Base-by-base conservation (phyloP, 2,329 filamentous ascomycete species). In the Aureobasidium melanogenum region DNA sequence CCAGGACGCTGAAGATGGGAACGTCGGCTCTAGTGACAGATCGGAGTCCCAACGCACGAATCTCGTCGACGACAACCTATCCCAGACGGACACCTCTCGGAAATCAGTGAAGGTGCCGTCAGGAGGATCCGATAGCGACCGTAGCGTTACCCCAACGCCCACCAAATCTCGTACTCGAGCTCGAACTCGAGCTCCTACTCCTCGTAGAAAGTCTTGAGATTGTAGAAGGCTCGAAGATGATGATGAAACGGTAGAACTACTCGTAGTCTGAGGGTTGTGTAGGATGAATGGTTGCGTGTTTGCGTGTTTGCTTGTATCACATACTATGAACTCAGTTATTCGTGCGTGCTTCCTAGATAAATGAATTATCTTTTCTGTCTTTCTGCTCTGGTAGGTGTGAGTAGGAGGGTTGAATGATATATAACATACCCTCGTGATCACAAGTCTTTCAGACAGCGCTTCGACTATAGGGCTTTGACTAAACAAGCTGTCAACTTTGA, bases 111-210 rank as follows among this genome's bases (percentile, higher is more conserved):
- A 50, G 12, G 47, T 32, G 47, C 47, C 47, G 47, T 50, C 26
- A 50, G 47, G 47, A 50, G 47, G 26, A 50, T 50, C 47, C 26
- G 19, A 50, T 34, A 50, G 47, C 47, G 47, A 50, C 12, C 47
- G 47, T 50, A 12, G 47, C 47, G 26, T 50, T 12, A 50, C 47
- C 47, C 47, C 26, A 4, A 50, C 47, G 2, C 47, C 47, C 12
- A 50, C 47, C 26, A 50, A 50, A 50, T 50, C 26, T 50, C 47
- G 47, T 50, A 50, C 47, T 50, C 47, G 47, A 50, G 47, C 47
- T 50, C 5, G 26, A 50, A 50, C 47, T 50, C 26, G 47, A 32
- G 19, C 47, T 28, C 47, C 47, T 50, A 50, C 26, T 50, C 26
- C 26, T 32, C 47, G 47, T 50, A 50, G 28, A 30, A 34, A 32